Base-by-base conservation (phyloP, 805 yeast species). In the Candida mattraensis region DNA sequence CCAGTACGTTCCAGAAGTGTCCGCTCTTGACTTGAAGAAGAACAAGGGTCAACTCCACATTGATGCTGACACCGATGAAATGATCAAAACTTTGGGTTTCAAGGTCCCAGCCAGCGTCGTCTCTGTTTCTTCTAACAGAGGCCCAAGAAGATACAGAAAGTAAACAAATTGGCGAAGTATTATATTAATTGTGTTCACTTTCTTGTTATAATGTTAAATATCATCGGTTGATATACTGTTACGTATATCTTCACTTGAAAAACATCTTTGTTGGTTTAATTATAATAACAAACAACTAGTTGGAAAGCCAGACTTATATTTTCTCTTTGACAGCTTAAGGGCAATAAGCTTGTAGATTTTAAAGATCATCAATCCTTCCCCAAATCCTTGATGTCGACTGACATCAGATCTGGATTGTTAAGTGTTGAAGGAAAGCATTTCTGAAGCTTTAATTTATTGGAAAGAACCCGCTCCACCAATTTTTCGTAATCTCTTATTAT, bases 1-100 rank as follows among this genome's bases (percentile, higher is more conserved):
- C 77, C 99, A 93, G 80, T 93, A 89, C 77, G 99, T 94, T 66
- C 99, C 99, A 76, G 98, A 89, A 72, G 95, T 89, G 67, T 94
- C 99, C 68, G 99, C 99, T 73, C 87, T 93, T 71, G 98, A 93
- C 78, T 84, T 93, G 68, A 81, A 94, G 59, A 87, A 86, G 83
- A 82, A 93, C 69, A 87, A 88, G 76, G 88, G 88, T 70, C 93
- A 85, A 67, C 86, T 93, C 72, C 89, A 87, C 76, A 95, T 91
- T 68, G 99, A 91, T 74, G 77, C 85, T 68, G 96, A 88, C 76
- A 91, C 98, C 64, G 87, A 87, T 67, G 93, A 85, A 67, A 80
- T 91, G 74, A 88, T 91, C 66, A 87, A 88, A 78, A 67, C 91
- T 59, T 80, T 91, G 66, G 98, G 98, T 67, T 83, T 85, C 82